Base-by-base conservation (phyloP, 768 basidiomycete genomes). In the Russula abietina region DNA sequence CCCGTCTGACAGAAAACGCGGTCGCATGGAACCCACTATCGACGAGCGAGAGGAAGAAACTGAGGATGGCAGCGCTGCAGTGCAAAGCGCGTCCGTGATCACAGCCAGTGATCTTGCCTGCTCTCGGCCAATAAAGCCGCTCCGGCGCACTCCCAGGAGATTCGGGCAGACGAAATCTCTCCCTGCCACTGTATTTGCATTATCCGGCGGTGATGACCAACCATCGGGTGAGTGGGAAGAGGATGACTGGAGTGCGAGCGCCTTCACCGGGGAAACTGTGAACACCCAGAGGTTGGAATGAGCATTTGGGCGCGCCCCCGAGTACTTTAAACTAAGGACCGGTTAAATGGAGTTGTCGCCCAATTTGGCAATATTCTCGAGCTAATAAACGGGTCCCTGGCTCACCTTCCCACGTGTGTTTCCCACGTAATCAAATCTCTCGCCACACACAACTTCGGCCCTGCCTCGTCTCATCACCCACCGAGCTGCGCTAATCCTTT, bases 1-100 rank as follows among this genome's bases (percentile, higher is more conserved):
- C 12, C 66, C 71, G 10, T 78, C 73, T 64, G 73, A 77, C 46
- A 71, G 67, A 41, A 79, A 78, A 63, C 79, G 78, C 48, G 73
- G 70, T 61, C 72, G 73, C 52, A 57, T 57, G 14, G 61, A 64
- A 67, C 38, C 48, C 24, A 45, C 57, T 3, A 19, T 49, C 28
- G 60, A 66, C 45, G 56, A 60, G 46, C 24, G 53, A 11, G 66
- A 66, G 8, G 66, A 62, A 43, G 10, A 22, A n/a, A 24, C 26
- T 19, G 57, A 70, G 57, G 64, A 60, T 53, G 60, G 60, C 41
- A 48, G 61, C 26, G 19, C 45, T 14, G 57, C 19, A 41, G 51
- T 41, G 55, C 58, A 54, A 50, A 65, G 54, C 32, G 53, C 26
- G 10, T 61, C 65, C 26, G 30, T 60, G 45, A 60, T 64, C 32